Percentiles rank a stretch among this genome's conserved stretches.
phyloP scores from a whole-genome alignment of 2,329 filamentous ascomycete species.

The Penicillium hesseltinei region DNA sequence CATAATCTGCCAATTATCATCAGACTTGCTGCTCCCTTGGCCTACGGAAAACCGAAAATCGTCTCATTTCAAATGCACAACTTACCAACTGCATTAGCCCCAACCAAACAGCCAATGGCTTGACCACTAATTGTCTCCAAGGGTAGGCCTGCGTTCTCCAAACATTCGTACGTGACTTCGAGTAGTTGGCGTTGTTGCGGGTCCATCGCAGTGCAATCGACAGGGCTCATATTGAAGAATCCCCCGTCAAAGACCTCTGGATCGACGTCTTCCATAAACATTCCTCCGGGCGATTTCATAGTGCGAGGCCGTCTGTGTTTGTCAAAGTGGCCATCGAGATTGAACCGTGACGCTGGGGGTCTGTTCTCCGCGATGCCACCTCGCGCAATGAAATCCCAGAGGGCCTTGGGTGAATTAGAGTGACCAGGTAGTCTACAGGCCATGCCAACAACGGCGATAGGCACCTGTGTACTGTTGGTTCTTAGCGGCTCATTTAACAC shows the following conservation, averaged over 20 bases:
- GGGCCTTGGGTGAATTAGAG: background rate
- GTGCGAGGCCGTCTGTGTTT: slow-evolving; percentile 3
- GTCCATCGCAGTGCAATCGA: slow-evolving; percentile 23
- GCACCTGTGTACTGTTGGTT: background rate
- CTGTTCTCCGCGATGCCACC: background rate
- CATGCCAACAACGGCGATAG: slow-evolving; percentile 13
- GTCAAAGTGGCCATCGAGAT: slow-evolving; percentile 1
- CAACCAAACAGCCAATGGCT: slow-evolving; percentile 3
- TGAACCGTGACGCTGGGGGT: slow-evolving; percentile 3
- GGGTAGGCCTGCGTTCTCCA: slow-evolving; percentile 20
- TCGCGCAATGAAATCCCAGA: slow-evolving; percentile 12
- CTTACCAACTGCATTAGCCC: background rate
- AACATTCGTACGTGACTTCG: slow-evolving; percentile 23
- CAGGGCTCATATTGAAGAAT: slow-evolving; percentile 29
- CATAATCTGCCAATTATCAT: slow-evolving; percentile 1
- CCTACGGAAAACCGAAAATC: background rate
- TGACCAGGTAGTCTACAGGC: slow-evolving; percentile 14
- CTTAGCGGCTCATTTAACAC: too few species aligned
- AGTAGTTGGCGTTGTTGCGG: slow-evolving; percentile 22
- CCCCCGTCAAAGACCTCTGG: slow-evolving; percentile 25
- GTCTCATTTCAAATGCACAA: too few species aligned
- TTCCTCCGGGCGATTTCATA: slow-evolving; percentile 1
- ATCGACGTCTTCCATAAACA: slow-evolving; percentile 27
- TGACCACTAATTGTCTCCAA: slow-evolving; percentile 2
- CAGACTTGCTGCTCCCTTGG: background rate